Evolutionary conservation across 805 yeast species (phyloP).

Genomic region (Yamadazyma endophytica): DNA sequence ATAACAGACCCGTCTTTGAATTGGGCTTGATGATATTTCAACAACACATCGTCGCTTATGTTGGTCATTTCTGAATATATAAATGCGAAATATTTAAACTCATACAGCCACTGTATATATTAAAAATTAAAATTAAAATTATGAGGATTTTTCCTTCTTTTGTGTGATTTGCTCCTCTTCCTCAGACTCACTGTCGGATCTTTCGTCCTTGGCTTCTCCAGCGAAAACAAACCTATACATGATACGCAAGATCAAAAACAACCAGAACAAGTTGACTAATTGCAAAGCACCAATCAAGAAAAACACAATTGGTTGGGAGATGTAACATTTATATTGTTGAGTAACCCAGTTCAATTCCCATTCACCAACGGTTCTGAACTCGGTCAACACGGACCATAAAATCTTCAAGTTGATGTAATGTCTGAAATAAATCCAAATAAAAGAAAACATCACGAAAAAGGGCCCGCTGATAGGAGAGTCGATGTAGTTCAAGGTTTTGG

Average conservation of each 20-base stretch:
- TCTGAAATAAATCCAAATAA: conserved; percentile 82
- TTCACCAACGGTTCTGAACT: conserved; percentile 81
- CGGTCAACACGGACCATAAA: conserved; percentile 80
- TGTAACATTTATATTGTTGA: conserved; percentile 95
- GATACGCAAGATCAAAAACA: conserved; percentile 74
- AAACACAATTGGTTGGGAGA: conserved; percentile 88
- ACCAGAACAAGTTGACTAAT: conserved; percentile 84
- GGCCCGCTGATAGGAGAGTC: conserved; percentile 62
- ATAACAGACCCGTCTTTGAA: background rate
- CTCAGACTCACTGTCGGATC: conserved; percentile 82
- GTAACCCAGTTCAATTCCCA: conserved; percentile 78
- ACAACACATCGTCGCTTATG: too few relatives aligned
- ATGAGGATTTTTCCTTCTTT: conserved; percentile 11
- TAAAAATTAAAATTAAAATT: background rate
- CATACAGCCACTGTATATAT: too few relatives aligned
- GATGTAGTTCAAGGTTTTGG: conserved; percentile 85
- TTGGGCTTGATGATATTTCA: too few relatives aligned
- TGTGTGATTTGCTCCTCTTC: conserved; percentile 16
- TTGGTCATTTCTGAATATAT: too few relatives aligned
- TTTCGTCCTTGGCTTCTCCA: conserved; percentile 69
- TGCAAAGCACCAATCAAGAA: conserved; percentile 74
- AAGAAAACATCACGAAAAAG: conserved; percentile 63
- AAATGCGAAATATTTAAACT: too few relatives aligned
- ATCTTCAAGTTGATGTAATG: conserved; percentile 80
- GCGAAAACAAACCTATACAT: conserved; percentile 55